Evolutionary conservation across 495 filamentous ascomycete genomes (phyloP).

Genomic region (Massariosphaeria phaeospora): DNA sequence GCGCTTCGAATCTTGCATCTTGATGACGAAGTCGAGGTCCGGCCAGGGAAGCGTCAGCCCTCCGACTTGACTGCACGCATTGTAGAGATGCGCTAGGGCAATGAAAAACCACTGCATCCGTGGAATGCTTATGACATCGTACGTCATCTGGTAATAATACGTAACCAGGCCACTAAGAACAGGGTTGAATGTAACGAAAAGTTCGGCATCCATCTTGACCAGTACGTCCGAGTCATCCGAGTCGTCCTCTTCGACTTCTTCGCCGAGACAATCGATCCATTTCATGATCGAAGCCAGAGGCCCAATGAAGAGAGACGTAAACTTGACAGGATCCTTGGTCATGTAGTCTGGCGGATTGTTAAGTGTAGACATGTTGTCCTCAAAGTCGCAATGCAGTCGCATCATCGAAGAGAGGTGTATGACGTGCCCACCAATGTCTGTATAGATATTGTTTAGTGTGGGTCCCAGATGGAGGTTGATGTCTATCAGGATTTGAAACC

Average conservation of each 20-base stretch:
- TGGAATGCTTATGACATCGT: background rate
- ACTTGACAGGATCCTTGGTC: conserved; percentile 4
- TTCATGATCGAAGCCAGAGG: background rate
- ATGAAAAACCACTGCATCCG: conserved; percentile 9
- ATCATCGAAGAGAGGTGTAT: background rate
- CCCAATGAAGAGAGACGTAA: conserved; percentile 2
- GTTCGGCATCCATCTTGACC: background rate
- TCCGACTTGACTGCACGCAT: conserved; percentile 7
- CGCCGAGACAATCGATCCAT: background rate
- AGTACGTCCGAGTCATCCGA: background rate
- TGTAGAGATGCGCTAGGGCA: conserved; percentile 16
- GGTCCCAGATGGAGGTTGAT: background rate
- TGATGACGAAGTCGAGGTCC: conserved; percentile 18
- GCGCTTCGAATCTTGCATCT: background rate
- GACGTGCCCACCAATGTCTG: background rate
- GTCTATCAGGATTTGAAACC: conserved; percentile 1
- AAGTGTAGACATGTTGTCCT: conserved; percentile 4
- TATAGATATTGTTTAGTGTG: background rate
- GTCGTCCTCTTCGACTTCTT: background rate
- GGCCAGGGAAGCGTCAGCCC: conserved; percentile 6
- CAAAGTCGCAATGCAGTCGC: conserved; percentile 2
- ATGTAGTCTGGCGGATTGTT: conserved; percentile 17
- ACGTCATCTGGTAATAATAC: background rate
- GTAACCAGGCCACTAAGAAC: background rate
- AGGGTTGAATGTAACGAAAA: background rate